Evolutionary conservation across 345 rosid genomes (phyloP), one percentile per base, ranked within the genome.

Genomic region (Arabis hirsuta): DNA sequence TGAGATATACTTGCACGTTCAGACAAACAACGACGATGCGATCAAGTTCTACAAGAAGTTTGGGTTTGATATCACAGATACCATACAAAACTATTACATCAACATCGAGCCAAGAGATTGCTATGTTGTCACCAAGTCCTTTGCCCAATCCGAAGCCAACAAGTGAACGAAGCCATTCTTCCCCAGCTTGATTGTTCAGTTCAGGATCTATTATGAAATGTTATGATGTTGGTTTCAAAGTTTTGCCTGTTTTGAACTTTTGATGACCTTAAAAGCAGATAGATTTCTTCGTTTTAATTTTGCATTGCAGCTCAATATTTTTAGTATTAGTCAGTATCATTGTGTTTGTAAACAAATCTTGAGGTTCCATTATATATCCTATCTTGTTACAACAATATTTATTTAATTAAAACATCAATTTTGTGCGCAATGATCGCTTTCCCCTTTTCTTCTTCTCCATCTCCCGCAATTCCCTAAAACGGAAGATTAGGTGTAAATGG

Each of bases 21-120:
- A 92, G 85, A 92, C 96, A 38, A 90, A 92, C 85, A 92, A 95
- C 57, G 94, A 92, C 55, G 98, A 95, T 22, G 98, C 98, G n/a
- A 88, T 91, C 83, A 86, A 85, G 74, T 92, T 95, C 76, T 95
- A 92, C 76, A 90, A 87, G 87, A 95, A 91, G 82, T 95, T 92
- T 50, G 96, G 90, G 46, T 95, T 92, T 74, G 88, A 88, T 65
- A 86, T 95, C 78, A 87, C 91, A 7, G 96, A 87, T 19, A 88
- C 96, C 57, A 90, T 92, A 80, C 73, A 84, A 79, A 84, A 95
- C 82, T 95, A 92, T 69, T 92, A 92, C 81, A 79, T 84, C 24
- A 90, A 90, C 80, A 90, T 95, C 45, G 83, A 79, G 57, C 98
- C 99, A 0, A 94, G 92, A 7, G 96, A 92, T 68, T 92, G 98